phyloP scores from a whole-genome alignment of 164 flowering plant species.

The Annona cherimola region DNA sequence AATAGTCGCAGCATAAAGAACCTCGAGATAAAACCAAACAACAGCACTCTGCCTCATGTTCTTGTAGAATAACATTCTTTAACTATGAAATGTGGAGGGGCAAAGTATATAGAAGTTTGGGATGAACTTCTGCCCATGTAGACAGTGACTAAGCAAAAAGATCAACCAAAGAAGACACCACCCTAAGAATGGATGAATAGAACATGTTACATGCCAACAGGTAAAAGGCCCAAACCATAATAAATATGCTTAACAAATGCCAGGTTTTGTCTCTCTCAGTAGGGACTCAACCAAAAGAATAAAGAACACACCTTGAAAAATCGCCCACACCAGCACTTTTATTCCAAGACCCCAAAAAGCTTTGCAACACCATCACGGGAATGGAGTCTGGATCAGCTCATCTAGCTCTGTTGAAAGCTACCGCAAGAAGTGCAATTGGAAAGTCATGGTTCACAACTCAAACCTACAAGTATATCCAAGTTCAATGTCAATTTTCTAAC shows the following conservation, averaged over 20 bases:
- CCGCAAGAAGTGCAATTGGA: no score
- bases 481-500: background rate
- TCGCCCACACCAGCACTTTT: constrained; percentile 65
- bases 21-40: no score
- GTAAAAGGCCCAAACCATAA: background rate
- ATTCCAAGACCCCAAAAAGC: constrained; percentile 83
- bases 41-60: no score
- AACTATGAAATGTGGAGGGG: no score
- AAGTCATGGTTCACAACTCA: constrained; percentile 66
- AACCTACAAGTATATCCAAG: constrained; percentile 37
- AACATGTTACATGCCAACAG: background rate
- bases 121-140: no score
- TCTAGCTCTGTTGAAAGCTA: constrained; percentile 72
- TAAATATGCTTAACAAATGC: background rate
- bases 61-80: no score
- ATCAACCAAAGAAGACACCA: background rate
- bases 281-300: background rate
- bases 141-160: no score
- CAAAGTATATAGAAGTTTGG: no score
- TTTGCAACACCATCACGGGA: constrained; percentile 82
- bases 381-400: constrained; percentile 93
- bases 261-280: background rate
- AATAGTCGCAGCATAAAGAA: no score
- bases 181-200: background rate
- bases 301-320: constrained; percentile 57